phyloP scores from a whole-genome alignment of 2,329 filamentous ascomycete genomes.

The Nemania sp. region DNA sequence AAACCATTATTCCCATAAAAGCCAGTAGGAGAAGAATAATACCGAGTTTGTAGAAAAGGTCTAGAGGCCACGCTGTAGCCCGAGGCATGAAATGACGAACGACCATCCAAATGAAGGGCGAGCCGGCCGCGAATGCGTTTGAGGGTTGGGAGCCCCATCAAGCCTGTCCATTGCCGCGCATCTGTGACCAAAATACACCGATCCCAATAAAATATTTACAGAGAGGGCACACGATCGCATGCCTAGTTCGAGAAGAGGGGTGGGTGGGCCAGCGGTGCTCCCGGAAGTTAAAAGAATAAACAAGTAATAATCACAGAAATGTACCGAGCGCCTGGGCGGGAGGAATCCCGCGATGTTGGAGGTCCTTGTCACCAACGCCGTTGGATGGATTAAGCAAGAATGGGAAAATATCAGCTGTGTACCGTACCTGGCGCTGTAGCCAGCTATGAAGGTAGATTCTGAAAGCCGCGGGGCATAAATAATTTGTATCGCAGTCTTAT shows the following conservation, averaged over 20 bases:
- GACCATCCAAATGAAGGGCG: slow-evolving; percentile 12
- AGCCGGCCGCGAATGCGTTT: slow-evolving; percentile 6
- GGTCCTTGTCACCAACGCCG: slow-evolving; percentile 43
- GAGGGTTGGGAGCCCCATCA: slow-evolving; percentile 11
- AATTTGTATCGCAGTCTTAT: slow-evolving; percentile 50
- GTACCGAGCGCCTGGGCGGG: slow-evolving; percentile 38
- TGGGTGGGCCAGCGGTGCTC: slow-evolving; percentile 10
- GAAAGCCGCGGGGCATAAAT: slow-evolving; percentile 49
- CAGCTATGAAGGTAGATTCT: slow-evolving; percentile 37
- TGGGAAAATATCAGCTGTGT: slow-evolving; percentile 18
- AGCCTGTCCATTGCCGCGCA: slow-evolving; percentile 39
- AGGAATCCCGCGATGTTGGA: slow-evolving; percentile 36
- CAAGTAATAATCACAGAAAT: slow-evolving; percentile 31
- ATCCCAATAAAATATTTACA: slow-evolving; percentile 40
- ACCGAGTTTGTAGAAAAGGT: slow-evolving; percentile 17
- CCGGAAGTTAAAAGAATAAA: slow-evolving; percentile 20
- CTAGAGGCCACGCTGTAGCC: slow-evolving; percentile 10
- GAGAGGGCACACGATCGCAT: slow-evolving; percentile 29
- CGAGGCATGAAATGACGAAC: slow-evolving; percentile 14
- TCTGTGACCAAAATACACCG: slow-evolving; percentile 31
- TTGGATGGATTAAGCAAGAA: slow-evolving; percentile 39
- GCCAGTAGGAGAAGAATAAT: slow-evolving; percentile 6
- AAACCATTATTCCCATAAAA: not conserved
- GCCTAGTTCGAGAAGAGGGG: slow-evolving; percentile 31
- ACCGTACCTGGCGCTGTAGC: slow-evolving; percentile 31